phyloP scores from a whole-genome alignment of 2,329 filamentous ascomycete species.

The Penicillium sp. region DNA sequence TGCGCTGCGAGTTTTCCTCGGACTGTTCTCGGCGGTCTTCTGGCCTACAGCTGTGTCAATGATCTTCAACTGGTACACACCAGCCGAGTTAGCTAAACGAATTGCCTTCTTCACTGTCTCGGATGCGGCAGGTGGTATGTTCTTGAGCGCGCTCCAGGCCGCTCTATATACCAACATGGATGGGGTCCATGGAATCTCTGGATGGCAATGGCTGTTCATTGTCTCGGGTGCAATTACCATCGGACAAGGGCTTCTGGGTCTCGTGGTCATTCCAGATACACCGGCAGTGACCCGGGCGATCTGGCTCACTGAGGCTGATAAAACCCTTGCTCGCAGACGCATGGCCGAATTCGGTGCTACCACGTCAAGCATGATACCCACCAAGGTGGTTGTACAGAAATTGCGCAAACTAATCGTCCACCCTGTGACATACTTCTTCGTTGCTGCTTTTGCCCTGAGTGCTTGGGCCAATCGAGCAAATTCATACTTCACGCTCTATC shows the following conservation, averaged over 20 bases:
- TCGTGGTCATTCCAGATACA: conserved; percentile 21
- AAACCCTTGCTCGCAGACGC: conserved; percentile 11
- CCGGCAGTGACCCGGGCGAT: conserved; percentile 17
- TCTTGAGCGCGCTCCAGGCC: conserved; percentile 18
- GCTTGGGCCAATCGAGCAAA: conserved; percentile 22
- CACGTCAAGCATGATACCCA: conserved; percentile 19
- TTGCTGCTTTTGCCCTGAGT: conserved; percentile 15
- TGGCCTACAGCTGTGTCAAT: conserved; percentile 10
- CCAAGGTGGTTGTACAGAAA: conserved; percentile 2
- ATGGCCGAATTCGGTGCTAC: conserved; percentile 17
- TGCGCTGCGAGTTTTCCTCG: conserved; percentile 3
- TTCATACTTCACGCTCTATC: conserved; percentile 21
- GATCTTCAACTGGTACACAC: conserved; percentile 22
- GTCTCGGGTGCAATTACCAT: conserved; percentile 18
- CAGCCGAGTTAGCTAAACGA: conserved; percentile 16
- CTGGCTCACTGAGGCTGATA: conserved; percentile 18
- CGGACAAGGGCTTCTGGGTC: conserved; percentile 17
- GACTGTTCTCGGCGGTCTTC: conserved; percentile 8
- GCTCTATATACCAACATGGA: conserved; percentile 21
- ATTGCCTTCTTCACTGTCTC: conserved; percentile 20
- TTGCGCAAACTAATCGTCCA: conserved; percentile 6
- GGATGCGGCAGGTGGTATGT: conserved; percentile 19
- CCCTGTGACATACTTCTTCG: conserved; percentile 17
- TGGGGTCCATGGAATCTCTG: conserved; percentile 10
- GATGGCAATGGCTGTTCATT: conserved; percentile 13